Conservation (phyloP, 2,329 filamentous ascomycete genomes). For the Beauveria asiatica region DNA sequence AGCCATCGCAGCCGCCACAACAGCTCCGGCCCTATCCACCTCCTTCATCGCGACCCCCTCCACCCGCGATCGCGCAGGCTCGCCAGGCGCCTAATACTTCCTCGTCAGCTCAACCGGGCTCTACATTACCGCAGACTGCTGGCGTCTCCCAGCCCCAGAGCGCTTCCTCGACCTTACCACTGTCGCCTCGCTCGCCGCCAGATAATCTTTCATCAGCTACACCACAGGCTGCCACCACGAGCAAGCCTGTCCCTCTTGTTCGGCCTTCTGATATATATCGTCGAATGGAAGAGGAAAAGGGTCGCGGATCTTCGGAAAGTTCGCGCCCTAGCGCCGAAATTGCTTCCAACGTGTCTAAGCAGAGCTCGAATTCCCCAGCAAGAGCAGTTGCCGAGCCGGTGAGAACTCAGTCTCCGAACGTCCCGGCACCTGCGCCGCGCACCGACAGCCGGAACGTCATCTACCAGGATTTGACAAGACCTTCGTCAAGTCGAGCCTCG, state of each 20-base stretch:
- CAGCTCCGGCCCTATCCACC: neutral
- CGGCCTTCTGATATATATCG: constrained; percentile 72
- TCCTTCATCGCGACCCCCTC: neutral
- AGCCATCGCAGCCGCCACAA: neutral
- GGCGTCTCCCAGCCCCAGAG: neutral
- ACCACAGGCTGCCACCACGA: constrained; percentile 1
- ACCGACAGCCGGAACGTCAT: neutral
- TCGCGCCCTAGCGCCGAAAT: constrained; percentile 46
- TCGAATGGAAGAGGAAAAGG: constrained; percentile 54
- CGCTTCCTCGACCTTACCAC: constrained; percentile 1
- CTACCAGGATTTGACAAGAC: constrained; percentile 2
- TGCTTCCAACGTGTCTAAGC: constrained; percentile 20
- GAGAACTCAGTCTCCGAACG: neutral
- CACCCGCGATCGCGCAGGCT: neutral
- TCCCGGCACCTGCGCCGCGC: constrained; percentile 21
- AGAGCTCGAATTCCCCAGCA: constrained; percentile 16
- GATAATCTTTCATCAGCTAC: constrained; percentile 1
- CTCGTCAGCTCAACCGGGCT: neutral
- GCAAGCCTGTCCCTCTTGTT: constrained; percentile 54
- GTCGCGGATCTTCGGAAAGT: constrained; percentile 48
- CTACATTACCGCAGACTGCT: neutral
- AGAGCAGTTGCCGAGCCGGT: constrained; percentile 15
- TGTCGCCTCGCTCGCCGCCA: constrained; percentile 6
- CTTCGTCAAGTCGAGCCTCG: neutral
- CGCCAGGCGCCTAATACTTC: neutral